Evolutionary conservation across 2,329 filamentous ascomycete species (phyloP).

Genomic region (Apiospora marii): DNA sequence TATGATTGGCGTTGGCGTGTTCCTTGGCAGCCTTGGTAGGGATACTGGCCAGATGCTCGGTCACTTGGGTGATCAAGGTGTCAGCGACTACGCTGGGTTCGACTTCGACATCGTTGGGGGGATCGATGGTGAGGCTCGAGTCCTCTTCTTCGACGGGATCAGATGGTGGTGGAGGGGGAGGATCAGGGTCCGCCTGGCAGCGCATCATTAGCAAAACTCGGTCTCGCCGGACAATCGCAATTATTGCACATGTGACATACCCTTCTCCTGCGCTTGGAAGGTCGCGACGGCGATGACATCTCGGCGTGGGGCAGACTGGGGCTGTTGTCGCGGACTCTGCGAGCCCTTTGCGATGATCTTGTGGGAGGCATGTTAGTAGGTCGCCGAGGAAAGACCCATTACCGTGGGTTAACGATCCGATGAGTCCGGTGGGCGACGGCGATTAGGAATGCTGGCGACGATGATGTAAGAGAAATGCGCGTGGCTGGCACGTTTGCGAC

Average conservation of each 20-base stretch:
- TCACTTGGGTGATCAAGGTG: constrained; percentile 62
- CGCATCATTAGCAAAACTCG: constrained; percentile 8
- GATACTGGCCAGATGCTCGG: constrained; percentile 56
- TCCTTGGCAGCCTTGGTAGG: constrained; percentile 67
- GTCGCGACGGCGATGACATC: constrained; percentile 66
- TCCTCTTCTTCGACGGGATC: constrained; percentile 56
- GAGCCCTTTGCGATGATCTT: constrained; percentile 45
- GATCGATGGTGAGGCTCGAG: constrained; percentile 52
- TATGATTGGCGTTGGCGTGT: constrained; percentile 70
- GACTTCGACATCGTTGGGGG: constrained; percentile 35
- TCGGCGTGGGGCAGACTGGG: constrained; percentile 47
- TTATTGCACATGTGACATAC: constrained; percentile 43
- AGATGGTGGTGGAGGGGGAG: constrained; percentile 39
- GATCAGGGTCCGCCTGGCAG: constrained; percentile 34
- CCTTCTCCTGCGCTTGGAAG: constrained; percentile 71
- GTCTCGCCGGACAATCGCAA: not conserved
- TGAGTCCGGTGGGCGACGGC: constrained; percentile 2
- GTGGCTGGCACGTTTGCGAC: constrained; percentile 21
- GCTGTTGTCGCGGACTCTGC: constrained; percentile 44
- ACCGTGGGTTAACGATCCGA: constrained; percentile 1
- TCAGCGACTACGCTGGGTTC: constrained; percentile 48
- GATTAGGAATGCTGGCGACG: constrained; percentile 11
- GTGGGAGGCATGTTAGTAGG: constrained; percentile 47
- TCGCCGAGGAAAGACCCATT: constrained; percentile 3
- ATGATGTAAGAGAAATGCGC: constrained; percentile 22